Evolutionary conservation across 1,139 yeast genomes (phyloP).

Genomic region (Scheffersomyces insectosa): DNA sequence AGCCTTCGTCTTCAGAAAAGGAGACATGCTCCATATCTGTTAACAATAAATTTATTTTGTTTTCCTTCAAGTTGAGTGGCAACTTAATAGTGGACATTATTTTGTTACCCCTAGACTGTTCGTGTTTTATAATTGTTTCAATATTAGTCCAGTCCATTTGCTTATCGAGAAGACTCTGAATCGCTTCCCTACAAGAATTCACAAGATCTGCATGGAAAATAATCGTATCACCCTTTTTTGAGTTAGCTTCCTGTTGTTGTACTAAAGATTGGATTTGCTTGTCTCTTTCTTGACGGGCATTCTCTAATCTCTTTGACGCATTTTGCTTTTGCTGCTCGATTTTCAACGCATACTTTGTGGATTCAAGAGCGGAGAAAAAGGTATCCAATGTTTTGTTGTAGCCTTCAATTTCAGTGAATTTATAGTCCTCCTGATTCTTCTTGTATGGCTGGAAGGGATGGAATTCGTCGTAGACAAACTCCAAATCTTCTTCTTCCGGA

Average conservation of each 20-base stretch:
- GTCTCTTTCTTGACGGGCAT: conserved; percentile 73
- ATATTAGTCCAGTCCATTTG: conserved; percentile 96
- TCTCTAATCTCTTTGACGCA: conserved; percentile 72
- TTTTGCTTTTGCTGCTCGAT: conserved; percentile 75
- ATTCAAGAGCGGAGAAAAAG: conserved; percentile 83
- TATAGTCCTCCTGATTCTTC: conserved; percentile 30
- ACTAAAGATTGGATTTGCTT: conserved; percentile 69
- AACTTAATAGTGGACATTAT: conserved; percentile 63
- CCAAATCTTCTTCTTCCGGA: conserved; percentile 36
- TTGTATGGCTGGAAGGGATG: conserved; percentile 76
- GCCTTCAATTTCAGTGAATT: conserved; percentile 48
- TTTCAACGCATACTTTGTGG: conserved; percentile 70
- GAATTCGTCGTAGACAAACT: conserved; percentile 72
- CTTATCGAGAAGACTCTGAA: conserved; percentile 67
- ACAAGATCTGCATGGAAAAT: conserved; percentile 70
- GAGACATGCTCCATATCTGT: conserved; percentile 42
- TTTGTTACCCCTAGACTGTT: conserved; percentile 63
- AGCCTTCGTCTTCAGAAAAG: conserved; percentile 20
- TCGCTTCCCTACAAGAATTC: conserved; percentile 69
- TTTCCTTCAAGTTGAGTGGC: conserved; percentile 72
- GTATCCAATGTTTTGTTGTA: conserved; percentile 81
- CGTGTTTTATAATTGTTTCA: conserved; percentile 70
- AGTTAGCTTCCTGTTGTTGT: conserved; percentile 64
- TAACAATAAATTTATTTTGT: conserved; percentile 62
- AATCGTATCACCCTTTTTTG: conserved; percentile 70